A percentile compares a stretch with the other conserved stretches of the same genome.
These are phyloP conservation scores for Ceratocystis albifundus DNA, from an alignment of 2,329 filamentous ascomycete genomes.

Conservation along the genomic window DNA sequence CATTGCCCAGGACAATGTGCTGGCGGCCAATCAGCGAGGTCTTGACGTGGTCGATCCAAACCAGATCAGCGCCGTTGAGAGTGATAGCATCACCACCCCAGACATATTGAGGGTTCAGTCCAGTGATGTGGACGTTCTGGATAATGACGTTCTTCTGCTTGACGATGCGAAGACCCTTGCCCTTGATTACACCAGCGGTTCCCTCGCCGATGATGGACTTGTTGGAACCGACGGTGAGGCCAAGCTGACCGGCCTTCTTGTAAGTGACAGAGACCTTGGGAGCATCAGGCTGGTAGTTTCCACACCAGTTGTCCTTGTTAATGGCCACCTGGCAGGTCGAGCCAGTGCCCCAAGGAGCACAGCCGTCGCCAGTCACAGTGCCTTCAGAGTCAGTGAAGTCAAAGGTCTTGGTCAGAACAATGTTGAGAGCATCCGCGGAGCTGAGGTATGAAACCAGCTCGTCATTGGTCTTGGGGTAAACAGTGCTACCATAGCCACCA, in stretches of 20 bases:
- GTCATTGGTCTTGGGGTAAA: conserved; percentile 41
- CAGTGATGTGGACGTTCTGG: conserved; percentile 46
- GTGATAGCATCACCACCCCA: conserved; percentile 51
- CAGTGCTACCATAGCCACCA: conserved; percentile 43
- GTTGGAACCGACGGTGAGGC: conserved; percentile 44
- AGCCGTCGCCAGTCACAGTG: conserved; percentile 41
- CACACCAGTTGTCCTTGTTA: conserved; percentile 48
- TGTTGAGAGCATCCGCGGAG: conserved; percentile 43
- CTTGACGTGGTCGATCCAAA: conserved; percentile 46
- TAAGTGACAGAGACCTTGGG: conserved; percentile 37
- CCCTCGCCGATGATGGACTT: conserved; percentile 47
- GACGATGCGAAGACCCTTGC: conserved; percentile 44
- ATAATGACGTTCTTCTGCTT: conserved; percentile 43
- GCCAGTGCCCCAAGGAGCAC: conserved; percentile 46
- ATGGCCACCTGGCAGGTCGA: conserved; percentile 47
- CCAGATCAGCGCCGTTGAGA: conserved; percentile 35
- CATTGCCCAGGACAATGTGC: conserved; percentile 47
- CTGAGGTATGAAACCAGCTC: conserved; percentile 50
- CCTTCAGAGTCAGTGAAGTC: conserved; percentile 48
- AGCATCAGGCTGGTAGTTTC: conserved; percentile 44
- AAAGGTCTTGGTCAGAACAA: conserved; percentile 46
- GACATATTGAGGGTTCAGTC: conserved; percentile 46
- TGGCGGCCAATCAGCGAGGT: conserved; percentile 48
- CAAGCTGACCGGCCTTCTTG: conserved; percentile 41
- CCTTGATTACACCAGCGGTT: conserved; percentile 43